Conservation (phyloP, 148 eudicot species). For the Amaranthus hypochondriacus region DNA sequence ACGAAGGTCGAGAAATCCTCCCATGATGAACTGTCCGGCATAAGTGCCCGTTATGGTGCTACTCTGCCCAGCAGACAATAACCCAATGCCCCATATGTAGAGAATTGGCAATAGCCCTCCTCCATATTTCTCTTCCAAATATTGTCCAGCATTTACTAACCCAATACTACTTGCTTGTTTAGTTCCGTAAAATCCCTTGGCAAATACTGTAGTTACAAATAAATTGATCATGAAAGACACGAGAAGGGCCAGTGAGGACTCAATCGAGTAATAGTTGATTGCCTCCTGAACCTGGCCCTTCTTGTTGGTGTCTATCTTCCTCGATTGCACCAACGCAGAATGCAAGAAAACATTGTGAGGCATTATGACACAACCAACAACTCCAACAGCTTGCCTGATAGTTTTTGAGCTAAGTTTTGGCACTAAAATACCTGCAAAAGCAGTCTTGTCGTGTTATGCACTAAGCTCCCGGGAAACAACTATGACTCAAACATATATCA, state of each 20-base stretch:
- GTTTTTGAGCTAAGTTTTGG: constrained; percentile 71
- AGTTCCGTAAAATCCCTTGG: constrained; percentile 73
- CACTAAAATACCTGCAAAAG: constrained; percentile 61
- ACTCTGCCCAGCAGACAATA: constrained; percentile 90
- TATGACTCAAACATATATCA: neutral
- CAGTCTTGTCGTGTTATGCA: neutral
- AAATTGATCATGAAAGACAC: constrained; percentile 70
- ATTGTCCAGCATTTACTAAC: constrained; percentile 74
- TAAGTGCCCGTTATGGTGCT: constrained; percentile 92
- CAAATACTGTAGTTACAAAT: constrained; percentile 78
- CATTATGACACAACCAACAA: constrained; percentile 83
- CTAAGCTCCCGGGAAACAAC: neutral
- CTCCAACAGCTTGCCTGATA: constrained; percentile 69
- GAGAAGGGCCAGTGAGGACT: constrained; percentile 58
- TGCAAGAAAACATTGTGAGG: constrained; percentile 86
- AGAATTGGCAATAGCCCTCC: constrained; percentile 70
- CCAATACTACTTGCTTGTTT: constrained; percentile 62
- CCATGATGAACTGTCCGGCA: constrained; percentile 90
- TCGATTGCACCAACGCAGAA: constrained; percentile 84
- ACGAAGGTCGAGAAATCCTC: constrained; percentile 70
- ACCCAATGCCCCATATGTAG: constrained; percentile 90
- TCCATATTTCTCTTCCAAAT: constrained; percentile 66
- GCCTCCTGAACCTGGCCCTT: constrained; percentile 75
- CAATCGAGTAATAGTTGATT: constrained; percentile 71
- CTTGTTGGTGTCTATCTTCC: constrained; percentile 64